Percentiles rank a stretch among this genome's conserved stretches.
phyloP scores from a whole-genome alignment of 2,329 filamentous ascomycete genomes.

The Colletotrichum costaricense region DNA sequence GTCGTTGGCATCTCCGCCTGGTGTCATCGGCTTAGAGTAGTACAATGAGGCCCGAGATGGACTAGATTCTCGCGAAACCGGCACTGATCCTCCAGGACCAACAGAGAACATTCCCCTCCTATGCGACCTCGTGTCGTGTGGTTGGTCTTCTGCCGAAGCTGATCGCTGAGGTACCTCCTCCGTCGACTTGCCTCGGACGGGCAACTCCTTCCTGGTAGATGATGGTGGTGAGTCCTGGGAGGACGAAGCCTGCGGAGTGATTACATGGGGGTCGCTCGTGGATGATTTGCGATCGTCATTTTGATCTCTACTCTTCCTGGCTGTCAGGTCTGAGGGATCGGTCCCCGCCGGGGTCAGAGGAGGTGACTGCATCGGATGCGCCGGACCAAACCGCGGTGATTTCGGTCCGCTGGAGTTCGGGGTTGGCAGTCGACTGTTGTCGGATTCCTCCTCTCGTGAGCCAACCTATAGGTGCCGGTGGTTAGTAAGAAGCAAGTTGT shows the following conservation, averaged over 20 bases:
- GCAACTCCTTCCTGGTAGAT: conserved; percentile 51
- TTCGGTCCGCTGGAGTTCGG: conserved; percentile 72
- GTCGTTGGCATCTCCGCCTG: conserved; percentile 82
- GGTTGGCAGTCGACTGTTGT: conserved; percentile 72
- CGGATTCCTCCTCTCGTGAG: conserved; percentile 71
- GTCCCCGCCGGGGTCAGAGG: conserved; percentile 90
- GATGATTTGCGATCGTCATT: conserved; percentile 46
- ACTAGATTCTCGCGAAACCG: conserved; percentile 70
- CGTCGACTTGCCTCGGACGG: conserved; percentile 56
- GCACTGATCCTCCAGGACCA: conserved; percentile 62
- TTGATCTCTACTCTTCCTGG: conserved; percentile 44
- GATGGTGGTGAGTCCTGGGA: conserved; percentile 62
- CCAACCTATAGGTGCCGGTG: conserved; percentile 57
- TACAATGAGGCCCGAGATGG: conserved; percentile 73
- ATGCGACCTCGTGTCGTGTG: conserved; percentile 52
- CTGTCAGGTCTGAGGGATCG: conserved; percentile 52
- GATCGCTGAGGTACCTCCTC: conserved; percentile 55
- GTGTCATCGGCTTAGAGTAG: conserved; percentile 81
- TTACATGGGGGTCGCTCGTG: conserved; percentile 57
- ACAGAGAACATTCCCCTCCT: conserved; percentile 66
- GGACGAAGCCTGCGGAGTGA: conserved; percentile 76
- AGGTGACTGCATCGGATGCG: conserved; percentile 83
- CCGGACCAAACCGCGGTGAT: conserved; percentile 76
- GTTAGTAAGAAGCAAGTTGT: conserved; percentile 40
- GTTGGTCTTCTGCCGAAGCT: conserved; percentile 52